These are phyloP conservation scores for Solanum lignicaule DNA, from an alignment of 257 asterid species.

Conservation along the genomic window DNA sequence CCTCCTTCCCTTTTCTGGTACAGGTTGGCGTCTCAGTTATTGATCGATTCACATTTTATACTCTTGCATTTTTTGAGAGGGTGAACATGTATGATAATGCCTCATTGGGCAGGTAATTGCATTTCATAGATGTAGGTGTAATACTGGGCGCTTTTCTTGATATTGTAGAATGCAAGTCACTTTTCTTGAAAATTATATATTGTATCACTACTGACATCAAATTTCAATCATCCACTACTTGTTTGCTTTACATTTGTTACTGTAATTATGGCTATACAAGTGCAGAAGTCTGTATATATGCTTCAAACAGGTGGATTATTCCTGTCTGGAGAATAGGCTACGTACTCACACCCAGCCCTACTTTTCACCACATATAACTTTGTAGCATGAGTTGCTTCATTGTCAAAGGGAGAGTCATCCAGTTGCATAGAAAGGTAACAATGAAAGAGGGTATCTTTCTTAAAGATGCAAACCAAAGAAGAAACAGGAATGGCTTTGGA, in stretches of 20 bases:
- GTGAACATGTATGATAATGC: slow-evolving; percentile 88
- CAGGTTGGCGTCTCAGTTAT: slow-evolving; percentile 98
- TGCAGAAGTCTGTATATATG: not conserved
- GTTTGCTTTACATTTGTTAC: not conserved
- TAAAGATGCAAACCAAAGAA: not conserved
- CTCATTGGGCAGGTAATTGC: slow-evolving; percentile 71
- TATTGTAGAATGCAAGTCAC: not conserved
- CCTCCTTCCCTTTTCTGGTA: slow-evolving; percentile 13
- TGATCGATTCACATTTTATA: slow-evolving; percentile 85
- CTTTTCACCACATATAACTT: not conserved
- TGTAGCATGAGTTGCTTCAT: not conserved
- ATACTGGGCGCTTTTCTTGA: not conserved
- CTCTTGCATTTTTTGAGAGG: slow-evolving; percentile 97
- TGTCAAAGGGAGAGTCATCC: not conserved
- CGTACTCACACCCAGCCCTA: not conserved
- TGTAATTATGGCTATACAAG: not conserved
- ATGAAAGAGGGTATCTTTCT: not conserved
- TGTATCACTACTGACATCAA: not conserved
- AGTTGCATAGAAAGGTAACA: not conserved
- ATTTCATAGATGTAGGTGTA: not conserved
- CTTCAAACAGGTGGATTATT: not conserved
- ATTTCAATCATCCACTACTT: not conserved
- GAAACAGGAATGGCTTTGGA: not conserved
- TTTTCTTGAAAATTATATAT: not conserved
- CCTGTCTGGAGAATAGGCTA: not conserved